These are phyloP conservation scores for Saccharomyces pastorianus DNA, from an alignment of 1,139 yeast genomes.

Conservation along the genomic window DNA sequence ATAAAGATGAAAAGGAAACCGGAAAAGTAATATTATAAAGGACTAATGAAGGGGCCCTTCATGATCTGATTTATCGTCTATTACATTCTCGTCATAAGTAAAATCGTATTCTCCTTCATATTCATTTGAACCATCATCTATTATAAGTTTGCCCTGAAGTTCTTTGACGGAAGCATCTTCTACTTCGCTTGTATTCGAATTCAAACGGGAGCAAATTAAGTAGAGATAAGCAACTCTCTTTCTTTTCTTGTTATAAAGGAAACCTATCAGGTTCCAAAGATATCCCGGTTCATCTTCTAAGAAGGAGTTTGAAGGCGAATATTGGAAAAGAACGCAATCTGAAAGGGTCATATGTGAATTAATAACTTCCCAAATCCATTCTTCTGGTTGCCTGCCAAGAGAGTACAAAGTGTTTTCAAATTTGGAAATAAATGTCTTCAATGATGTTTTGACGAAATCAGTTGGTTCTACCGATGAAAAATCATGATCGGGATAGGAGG, in stretches of 20 bases:
- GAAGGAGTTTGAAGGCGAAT: conserved; percentile 73
- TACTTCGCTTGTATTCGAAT: conserved; percentile 14
- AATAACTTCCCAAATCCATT: conserved; percentile 84
- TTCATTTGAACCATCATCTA: conserved; percentile 31
- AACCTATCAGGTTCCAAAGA: conserved; percentile 88
- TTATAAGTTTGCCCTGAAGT: conserved; percentile 27
- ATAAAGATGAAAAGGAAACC: not conserved
- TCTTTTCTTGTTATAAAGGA: conserved; percentile 80
- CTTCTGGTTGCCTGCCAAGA: conserved; percentile 49
- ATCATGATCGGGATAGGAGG: conserved; percentile 93
- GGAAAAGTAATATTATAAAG: not conserved
- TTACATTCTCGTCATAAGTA: conserved; percentile 32
- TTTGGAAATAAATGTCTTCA: conserved; percentile 53
- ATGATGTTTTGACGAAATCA: conserved; percentile 53
- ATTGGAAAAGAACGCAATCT: conserved; percentile 66
- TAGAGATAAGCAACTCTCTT: conserved; percentile 86
- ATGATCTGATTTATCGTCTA: conserved; percentile 32
- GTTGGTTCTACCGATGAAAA: conserved; percentile 81
- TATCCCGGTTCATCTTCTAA: conserved; percentile 50
- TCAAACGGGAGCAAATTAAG: conserved; percentile 37
- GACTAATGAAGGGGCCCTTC: conserved; percentile 4
- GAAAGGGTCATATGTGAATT: conserved; percentile 76
- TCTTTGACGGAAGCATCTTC: conserved; percentile 29
- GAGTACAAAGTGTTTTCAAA: conserved; percentile 77
- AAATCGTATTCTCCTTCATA: conserved; percentile 44